Percentiles rank a stretch among this genome's conserved stretches.
Conservation (phyloP, 164 flowering plant species). For the Taxillus chinensis region DNA sequence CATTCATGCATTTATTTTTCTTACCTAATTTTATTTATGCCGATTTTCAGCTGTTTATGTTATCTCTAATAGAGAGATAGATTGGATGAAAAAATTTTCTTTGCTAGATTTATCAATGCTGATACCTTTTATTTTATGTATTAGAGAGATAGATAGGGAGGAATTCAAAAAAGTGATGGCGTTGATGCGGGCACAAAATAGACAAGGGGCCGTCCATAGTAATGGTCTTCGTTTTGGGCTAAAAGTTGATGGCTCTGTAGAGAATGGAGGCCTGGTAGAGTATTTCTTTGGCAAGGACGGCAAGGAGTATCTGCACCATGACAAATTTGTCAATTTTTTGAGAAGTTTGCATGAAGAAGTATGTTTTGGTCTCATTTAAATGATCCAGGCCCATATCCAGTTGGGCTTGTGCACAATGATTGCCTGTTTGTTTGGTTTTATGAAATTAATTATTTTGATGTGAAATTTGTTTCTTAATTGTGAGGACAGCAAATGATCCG, state of each 20-base stretch:
- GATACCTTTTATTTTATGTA: background rate
- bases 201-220: conserved; percentile 76
- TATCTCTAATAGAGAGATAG: background rate
- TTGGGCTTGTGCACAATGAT: too few species aligned
- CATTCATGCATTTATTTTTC: too few species aligned
- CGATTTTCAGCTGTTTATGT: background rate
- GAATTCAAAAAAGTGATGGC: conserved; percentile 94
- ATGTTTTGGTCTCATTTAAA: conserved; percentile 8
- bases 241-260: conserved; percentile 51
- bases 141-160: conserved; percentile 66
- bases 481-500: too few species aligned
- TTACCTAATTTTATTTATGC: too few species aligned
- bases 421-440: too few species aligned
- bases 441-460: too few species aligned
- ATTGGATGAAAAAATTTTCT: background rate
- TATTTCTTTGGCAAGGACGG: conserved; percentile 91
- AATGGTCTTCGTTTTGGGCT: conserved; percentile 64
- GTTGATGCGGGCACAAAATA: conserved; percentile 66
- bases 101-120: background rate
- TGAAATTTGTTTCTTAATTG: too few species aligned
- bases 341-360: conserved; percentile 74
- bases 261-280: conserved; percentile 83
- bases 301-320: conserved; percentile 43
- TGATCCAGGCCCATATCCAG: too few species aligned
- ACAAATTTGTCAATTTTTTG: conserved; percentile 62